Percentiles rank a stretch among this genome's conserved stretches.
phyloP scores from a whole-genome alignment of 208 protist genomes.

The Leishmania braziliensis region DNA sequence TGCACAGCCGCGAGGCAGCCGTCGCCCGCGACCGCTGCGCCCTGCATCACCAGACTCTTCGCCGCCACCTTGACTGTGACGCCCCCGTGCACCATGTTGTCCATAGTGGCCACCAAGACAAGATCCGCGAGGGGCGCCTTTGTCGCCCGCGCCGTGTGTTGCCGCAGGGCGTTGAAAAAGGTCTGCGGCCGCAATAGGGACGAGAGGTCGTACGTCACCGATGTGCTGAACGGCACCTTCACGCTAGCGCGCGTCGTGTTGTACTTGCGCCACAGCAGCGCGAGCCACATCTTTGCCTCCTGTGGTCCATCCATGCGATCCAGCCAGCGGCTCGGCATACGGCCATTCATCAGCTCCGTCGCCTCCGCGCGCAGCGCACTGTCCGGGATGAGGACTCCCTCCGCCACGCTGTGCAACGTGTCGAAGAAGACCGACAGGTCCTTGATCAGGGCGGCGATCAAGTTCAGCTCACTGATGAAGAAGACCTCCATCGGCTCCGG shows the following conservation, averaged over 20 bases:
- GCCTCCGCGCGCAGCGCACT: constrained; percentile 65
- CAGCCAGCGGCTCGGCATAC: constrained; percentile 87
- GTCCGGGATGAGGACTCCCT: constrained; percentile 84
- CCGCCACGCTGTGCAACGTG: constrained; percentile 71
- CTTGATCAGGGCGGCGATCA: constrained; percentile 63
- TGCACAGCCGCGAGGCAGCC: constrained; percentile 41
- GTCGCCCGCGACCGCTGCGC: constrained; percentile 49
- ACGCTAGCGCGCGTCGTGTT: constrained; percentile 27
- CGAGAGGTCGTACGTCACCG: constrained; percentile 72
- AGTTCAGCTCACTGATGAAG: constrained; percentile 88
- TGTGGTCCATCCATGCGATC: constrained; percentile 85
- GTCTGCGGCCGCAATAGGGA: constrained; percentile 92
- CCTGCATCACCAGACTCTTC: constrained; percentile 74
- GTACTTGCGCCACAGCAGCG: constrained; percentile 69
- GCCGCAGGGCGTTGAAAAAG: constrained; percentile 96
- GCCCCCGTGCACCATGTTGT: constrained; percentile 7
- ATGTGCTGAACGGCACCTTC: constrained; percentile 48
- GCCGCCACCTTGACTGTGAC: constrained; percentile 55
- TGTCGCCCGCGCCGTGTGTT: constrained; percentile 89
- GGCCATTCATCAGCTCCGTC: constrained; percentile 77
- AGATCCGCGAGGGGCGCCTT: constrained; percentile 81
- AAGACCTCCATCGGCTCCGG: constrained; percentile 90
- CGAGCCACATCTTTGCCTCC: constrained; percentile 83
- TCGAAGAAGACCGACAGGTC: constrained; percentile 68
- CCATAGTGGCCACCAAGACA: constrained; percentile 53